These are phyloP conservation scores for Phaeosphaeria sp. DNA, from an alignment of 2,329 filamentous ascomycete genomes.

Conservation along the genomic window DNA sequence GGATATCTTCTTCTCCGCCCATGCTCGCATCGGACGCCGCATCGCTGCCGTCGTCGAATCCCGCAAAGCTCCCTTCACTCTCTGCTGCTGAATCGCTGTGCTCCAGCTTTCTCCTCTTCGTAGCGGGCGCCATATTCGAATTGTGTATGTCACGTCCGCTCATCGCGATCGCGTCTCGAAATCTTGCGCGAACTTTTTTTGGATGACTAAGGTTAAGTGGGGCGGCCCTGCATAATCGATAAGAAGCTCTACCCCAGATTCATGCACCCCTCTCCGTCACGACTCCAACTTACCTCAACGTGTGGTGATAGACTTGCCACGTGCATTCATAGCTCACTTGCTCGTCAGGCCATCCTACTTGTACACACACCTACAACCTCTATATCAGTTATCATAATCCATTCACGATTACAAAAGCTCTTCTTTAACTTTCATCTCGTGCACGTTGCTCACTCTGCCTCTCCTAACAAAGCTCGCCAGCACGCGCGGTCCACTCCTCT, in stretches of 20 bases:
- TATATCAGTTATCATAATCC: neutral
- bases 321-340: neutral
- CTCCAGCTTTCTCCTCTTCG: constrained; percentile 58
- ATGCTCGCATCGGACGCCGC: constrained; percentile 20
- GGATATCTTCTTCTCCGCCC: constrained; percentile 20
- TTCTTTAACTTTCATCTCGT: constrained; percentile 9
- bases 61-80: constrained; percentile 34
- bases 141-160: constrained; percentile 6
- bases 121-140: constrained; percentile 43
- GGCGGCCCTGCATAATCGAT: constrained; percentile 26
- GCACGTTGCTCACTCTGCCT: constrained; percentile 26
- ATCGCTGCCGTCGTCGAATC: constrained; percentile 25
- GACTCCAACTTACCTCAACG: neutral
- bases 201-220: constrained; percentile 6
- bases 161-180: constrained; percentile 7
- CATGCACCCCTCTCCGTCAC: constrained; percentile 7
- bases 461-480: constrained; percentile 25
- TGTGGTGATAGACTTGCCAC: constrained; percentile 2
- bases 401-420: constrained; percentile 11
- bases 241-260: constrained; percentile 13
- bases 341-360: neutral
- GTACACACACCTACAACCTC: neutral
- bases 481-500: constrained; percentile 17
- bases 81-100: constrained; percentile 41
- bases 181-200: constrained; percentile 20